phyloP scores from a whole-genome alignment of 495 filamentous ascomycete species.

The Penicillium pulvis region DNA sequence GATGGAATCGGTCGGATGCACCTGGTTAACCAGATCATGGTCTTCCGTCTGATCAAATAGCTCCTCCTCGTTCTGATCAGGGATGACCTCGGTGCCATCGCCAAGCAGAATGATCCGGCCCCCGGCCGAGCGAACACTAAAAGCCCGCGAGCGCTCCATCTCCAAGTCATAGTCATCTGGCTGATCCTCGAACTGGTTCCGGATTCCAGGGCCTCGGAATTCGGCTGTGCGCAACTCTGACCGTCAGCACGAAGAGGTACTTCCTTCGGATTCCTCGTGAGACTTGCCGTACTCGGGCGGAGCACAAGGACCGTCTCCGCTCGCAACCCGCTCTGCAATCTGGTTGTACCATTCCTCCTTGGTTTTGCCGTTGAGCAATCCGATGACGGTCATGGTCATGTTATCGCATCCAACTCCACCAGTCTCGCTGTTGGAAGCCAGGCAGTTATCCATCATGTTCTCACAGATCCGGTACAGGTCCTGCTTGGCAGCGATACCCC shows the following conservation, averaged over 20 bases:
- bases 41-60: conserved; percentile 89
- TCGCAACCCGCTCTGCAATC: conserved; percentile 90
- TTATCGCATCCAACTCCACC: conserved; percentile 98
- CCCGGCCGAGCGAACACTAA: conserved; percentile 62
- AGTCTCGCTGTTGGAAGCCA: conserved; percentile 95
- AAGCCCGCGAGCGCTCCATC: conserved; percentile 62
- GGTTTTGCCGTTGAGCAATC: conserved; percentile 82
- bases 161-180: conserved; percentile 91
- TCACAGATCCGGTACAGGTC: conserved; percentile 91
- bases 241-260: conserved; percentile 51
- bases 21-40: conserved; percentile 66
- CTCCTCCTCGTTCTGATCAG: conserved; percentile 83
- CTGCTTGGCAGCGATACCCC: conserved; percentile 95
- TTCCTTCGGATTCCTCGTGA: conserved; percentile 49
- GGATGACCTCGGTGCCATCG: conserved; percentile 87
- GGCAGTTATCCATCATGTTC: conserved; percentile 99
- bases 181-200: conserved; percentile 90
- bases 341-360: conserved; percentile 98
- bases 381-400: conserved; percentile 96
- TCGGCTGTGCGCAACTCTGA: conserved; percentile 68
- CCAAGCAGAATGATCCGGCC: conserved; percentile 92
- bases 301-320: conserved; percentile 97
- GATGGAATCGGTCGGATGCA: conserved; percentile 43
- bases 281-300: conserved; percentile 99
- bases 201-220: conserved; percentile 81